A percentile compares a stretch with the other conserved stretches of the same genome.
Conservation (phyloP, 208 protist genomes). For the Trypanosoma scelopori region DNA sequence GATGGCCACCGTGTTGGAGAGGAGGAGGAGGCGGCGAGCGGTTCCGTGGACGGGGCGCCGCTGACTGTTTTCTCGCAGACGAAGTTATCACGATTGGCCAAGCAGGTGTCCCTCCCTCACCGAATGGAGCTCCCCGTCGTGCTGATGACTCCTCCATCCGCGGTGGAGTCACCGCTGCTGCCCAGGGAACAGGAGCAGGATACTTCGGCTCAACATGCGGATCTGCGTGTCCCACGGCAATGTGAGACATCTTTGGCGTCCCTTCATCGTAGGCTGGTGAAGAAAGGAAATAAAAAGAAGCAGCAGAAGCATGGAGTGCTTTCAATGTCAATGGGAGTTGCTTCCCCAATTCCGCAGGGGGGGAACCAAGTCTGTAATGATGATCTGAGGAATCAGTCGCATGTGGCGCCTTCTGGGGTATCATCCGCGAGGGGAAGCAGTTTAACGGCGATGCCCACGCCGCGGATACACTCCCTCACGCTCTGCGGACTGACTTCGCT, state of each 20-base stretch:
- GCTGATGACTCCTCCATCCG: no score
- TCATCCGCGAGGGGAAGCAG: no score
- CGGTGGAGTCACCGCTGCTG: no score
- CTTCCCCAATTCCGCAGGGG: no score
- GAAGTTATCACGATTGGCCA: no score
- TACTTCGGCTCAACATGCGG: neutral
- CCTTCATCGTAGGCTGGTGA: neutral
- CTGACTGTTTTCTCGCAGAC: no score
- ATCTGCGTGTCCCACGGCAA: neutral
- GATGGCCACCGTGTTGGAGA: neutral
- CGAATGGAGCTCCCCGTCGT: no score
- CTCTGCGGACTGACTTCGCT: neutral
- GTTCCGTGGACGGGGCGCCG: no score
- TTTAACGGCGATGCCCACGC: neutral
- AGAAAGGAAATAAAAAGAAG: no score
- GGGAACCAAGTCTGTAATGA: neutral
- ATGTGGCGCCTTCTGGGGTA: neutral
- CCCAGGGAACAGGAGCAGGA: neutral
- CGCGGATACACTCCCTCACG: constrained; percentile 12
- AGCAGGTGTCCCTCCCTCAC: no score
- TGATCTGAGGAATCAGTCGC: neutral
- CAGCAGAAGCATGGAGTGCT: neutral
- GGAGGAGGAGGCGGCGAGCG: no score
- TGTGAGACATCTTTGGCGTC: neutral
- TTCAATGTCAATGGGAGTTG: neutral